A percentile compares a stretch with the other conserved stretches of the same genome.
phyloP scores from a whole-genome alignment of 225 moss, liverwort and hornwort species.

The Pseudisothecium myosuroides region DNA sequence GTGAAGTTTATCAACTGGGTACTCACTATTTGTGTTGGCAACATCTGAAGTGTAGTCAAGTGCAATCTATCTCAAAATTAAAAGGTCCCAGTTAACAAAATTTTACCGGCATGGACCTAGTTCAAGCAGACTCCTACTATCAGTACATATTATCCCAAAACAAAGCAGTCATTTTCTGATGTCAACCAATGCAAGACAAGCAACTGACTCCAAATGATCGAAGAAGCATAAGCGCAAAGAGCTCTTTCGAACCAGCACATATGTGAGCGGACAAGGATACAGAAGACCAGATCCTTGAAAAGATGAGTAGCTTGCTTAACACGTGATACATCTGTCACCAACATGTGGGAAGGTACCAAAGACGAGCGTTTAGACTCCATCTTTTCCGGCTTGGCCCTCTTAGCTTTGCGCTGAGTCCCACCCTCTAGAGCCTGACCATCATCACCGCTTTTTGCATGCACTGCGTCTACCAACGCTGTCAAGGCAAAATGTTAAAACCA shows the following conservation, averaged over 20 bases:
- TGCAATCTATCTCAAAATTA: background rate
- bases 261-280: slow-evolving; percentile 47
- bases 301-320: slow-evolving; percentile 51
- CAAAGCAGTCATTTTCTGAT: background rate
- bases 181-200: background rate
- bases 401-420: slow-evolving; percentile 15
- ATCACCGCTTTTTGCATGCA: slow-evolving; percentile 27
- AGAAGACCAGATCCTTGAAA: slow-evolving; percentile 56
- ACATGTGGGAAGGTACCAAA: slow-evolving; percentile 75
- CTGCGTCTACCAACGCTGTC: slow-evolving; percentile 66
- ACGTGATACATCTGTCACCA: slow-evolving; percentile 69
- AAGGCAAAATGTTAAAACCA: background rate
- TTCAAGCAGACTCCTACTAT: background rate
- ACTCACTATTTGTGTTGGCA: slow-evolving; percentile 44
- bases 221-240: too few species aligned
- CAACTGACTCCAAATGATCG: background rate
- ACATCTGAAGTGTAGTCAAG: slow-evolving; percentile 58
- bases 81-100: background rate
- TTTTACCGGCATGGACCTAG: background rate
- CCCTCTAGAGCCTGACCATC: slow-evolving; percentile 21
- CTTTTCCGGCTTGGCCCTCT: slow-evolving; percentile 41
- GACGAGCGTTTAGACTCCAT: slow-evolving; percentile 30
- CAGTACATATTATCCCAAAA: background rate
- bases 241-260: background rate
- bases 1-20: slow-evolving; percentile 61